phyloP scores from a whole-genome alignment of 305 asterid genomes.

The Solanum hybrid region DNA sequence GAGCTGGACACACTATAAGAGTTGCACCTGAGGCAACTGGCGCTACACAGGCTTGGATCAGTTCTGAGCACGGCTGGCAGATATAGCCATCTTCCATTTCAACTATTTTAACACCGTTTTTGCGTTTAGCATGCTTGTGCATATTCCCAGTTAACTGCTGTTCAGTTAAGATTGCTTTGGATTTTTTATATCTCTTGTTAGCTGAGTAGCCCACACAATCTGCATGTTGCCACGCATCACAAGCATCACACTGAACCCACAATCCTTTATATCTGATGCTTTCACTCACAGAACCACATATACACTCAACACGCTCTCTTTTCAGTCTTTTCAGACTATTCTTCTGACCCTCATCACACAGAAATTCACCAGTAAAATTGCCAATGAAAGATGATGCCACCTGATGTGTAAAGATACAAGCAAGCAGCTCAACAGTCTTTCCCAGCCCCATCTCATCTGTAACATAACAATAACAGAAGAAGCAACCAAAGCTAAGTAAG shows the following conservation, averaged over 20 bases:
- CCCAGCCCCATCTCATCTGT: conserved; percentile 99
- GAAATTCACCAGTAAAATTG: conserved; percentile 23
- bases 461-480: conserved; percentile 21
- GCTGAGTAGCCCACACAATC: conserved; percentile 87
- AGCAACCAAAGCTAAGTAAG: conserved; percentile 14
- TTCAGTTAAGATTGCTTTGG: conserved; percentile 23
- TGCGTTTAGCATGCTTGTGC: conserved; percentile 33
- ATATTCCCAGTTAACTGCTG: conserved; percentile 19
- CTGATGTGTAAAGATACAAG: conserved; percentile 70
- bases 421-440: conserved; percentile 92
- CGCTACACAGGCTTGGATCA: conserved; percentile 77
- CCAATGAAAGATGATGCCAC: conserved; percentile 51
- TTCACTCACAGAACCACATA: conserved; percentile 88
- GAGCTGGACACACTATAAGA: conserved; percentile 95
- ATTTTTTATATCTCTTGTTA: conserved; percentile 28
- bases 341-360: conserved; percentile 30
- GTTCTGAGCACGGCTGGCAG: conserved; percentile 66
- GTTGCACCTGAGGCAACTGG: conserved; percentile 92
- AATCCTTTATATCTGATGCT: conserved; percentile 69
- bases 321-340: conserved; percentile 54
- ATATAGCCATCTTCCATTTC: conserved; percentile 55
- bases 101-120: conserved; percentile 36
- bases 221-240: conserved; percentile 99
- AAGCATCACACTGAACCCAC: conserved; percentile 95
- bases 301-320: conserved; percentile 90